Evolutionary conservation across 2,329 filamentous ascomycete genomes (phyloP).

Genomic region (Fusarium begoniae): DNA sequence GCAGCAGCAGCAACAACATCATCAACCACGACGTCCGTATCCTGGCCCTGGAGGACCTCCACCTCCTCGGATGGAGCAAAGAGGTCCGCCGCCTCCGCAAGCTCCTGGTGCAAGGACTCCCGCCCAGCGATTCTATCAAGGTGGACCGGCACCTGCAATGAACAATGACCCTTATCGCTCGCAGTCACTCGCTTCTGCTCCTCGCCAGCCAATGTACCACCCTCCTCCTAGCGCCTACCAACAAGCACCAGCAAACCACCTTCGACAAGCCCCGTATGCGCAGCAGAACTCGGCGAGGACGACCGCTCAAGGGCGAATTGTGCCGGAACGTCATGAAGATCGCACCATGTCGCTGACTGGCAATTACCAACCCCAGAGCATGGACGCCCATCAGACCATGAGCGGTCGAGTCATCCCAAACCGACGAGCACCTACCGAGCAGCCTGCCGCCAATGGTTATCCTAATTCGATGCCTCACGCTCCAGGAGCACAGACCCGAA

Average conservation of each 20-base stretch:
- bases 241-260: slow-evolving; percentile 74
- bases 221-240: slow-evolving; percentile 69
- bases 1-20: slow-evolving; percentile 55
- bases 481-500: slow-evolving; percentile 65
- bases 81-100: slow-evolving; percentile 58
- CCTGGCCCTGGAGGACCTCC: slow-evolving; percentile 59
- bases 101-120: slow-evolving; percentile 52
- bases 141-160: slow-evolving; percentile 68
- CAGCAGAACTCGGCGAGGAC: slow-evolving; percentile 75
- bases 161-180: slow-evolving; percentile 89
- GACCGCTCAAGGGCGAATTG: slow-evolving; percentile 89
- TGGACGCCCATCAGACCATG: slow-evolving; percentile 88
- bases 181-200: slow-evolving; percentile 85
- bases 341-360: slow-evolving; percentile 96
- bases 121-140: slow-evolving; percentile 69
- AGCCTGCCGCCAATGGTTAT: slow-evolving; percentile 50
- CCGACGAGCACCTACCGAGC: slow-evolving; percentile 59
- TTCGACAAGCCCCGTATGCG: slow-evolving; percentile 78
- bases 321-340: slow-evolving; percentile 92
- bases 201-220: slow-evolving; percentile 78
- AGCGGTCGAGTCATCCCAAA: slow-evolving; percentile 91
- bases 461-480: slow-evolving; percentile 52
- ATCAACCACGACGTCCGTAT: slow-evolving; percentile 56
- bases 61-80: slow-evolving; percentile 72
- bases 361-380: slow-evolving; percentile 72